phyloP scores from a whole-genome alignment of 2,329 filamentous ascomycete genomes.

The Apiospora marii region DNA sequence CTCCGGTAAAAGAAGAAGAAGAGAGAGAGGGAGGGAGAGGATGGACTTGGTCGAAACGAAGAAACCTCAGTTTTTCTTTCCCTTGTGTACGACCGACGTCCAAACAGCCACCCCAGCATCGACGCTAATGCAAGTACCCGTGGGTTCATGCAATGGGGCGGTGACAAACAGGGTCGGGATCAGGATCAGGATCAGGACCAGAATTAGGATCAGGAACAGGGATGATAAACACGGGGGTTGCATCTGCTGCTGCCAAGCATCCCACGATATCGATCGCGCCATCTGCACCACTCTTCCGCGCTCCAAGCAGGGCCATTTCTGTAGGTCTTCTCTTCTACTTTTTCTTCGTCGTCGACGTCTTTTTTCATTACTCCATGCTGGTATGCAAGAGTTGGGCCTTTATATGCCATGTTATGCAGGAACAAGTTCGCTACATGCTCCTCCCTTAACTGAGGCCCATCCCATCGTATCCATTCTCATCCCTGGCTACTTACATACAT shows the following conservation, averaged over 20 bases:
- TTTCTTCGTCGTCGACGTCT: not conserved
- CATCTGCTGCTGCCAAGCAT: constrained; percentile 5
- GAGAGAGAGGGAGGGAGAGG: not conserved
- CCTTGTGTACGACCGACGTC: constrained; percentile 25
- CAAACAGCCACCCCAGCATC: constrained; percentile 28
- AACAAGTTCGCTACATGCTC: not conserved
- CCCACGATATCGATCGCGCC: not conserved
- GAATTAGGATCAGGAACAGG: not conserved
- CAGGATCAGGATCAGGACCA: not conserved
- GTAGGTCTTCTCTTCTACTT: too few species aligned
- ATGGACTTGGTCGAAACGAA: too few species aligned
- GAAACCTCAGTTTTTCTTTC: not conserved
- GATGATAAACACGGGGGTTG: not conserved
- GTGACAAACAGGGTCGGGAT: constrained; percentile 15
- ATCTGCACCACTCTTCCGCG: too few species aligned
- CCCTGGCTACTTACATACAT: not conserved
- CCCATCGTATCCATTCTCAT: not conserved
- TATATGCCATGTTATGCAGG: not conserved
- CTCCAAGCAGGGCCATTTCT: too few species aligned
- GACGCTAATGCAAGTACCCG: constrained; percentile 29
- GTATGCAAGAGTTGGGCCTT: not conserved
- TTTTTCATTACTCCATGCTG: too few species aligned
- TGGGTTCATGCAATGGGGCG: constrained; percentile 22
- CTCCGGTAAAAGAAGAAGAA: not conserved
- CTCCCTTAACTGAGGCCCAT: not conserved